Evolutionary conservation across 768 basidiomycete genomes (phyloP), one percentile per base, ranked within the genome.

Genomic region (Polyporus arcularius): DNA sequence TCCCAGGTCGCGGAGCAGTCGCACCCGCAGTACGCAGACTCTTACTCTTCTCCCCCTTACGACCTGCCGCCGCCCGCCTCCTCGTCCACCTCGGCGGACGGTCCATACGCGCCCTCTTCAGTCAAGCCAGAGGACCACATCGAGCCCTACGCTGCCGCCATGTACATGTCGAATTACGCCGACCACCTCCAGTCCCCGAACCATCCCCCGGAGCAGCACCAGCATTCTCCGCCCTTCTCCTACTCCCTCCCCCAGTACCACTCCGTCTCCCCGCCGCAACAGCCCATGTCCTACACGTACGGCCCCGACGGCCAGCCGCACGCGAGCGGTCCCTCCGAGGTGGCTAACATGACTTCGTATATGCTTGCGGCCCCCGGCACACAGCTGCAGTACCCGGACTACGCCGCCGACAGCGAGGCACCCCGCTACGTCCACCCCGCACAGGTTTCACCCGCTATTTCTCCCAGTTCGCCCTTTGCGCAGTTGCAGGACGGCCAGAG

Each of bases 341-440:
- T 57, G 53, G 40, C 62, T 14, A 55, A 45, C 43, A 57, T 60
- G 16, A 46, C 55, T 8, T 43, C 55, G 4, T 60, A 60, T 55
- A 57, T 57, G 51, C 50, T 55, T 45, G 35, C 39, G 26, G 48
- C 39, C 41, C 41, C 53, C 11, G 21, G 38, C 8, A 16, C 53
- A n/a, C 55, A 57, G 32, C 52, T 63, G 47, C 65, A 60, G 14
- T 67, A 59, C 48, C 57, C 62, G 28, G 31, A 52, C 15, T 52
- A 52, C 57, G 3, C 30, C 30, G 12, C 21, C 15, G 53, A 58
- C 53, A 47, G 58, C 30, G 46, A 59, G 14, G 52, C 60, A 26
- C 63, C 63, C 11, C 66, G 66, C 32, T 67, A 54, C 53, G 66
- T 67, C 18, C 30, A 62, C 54, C 66, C 66, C 5, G 52, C 66